Evolutionary conservation across 306 rosid species (phyloP).

Genomic region (Trichosanthes cucumerina): DNA sequence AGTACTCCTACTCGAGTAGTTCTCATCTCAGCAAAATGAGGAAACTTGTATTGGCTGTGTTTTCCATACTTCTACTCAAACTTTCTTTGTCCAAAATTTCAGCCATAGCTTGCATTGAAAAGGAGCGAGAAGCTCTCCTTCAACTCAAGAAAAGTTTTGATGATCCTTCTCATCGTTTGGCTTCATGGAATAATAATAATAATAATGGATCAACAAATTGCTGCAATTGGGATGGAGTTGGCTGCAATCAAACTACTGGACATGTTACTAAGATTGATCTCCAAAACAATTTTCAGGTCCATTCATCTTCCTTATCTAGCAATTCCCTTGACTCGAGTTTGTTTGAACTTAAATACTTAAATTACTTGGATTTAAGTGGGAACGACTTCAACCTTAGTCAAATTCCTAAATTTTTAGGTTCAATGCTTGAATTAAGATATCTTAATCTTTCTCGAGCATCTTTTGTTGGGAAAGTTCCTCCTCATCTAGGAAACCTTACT

Average conservation of each 20-base stretch:
- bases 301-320: background rate
- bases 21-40: background rate
- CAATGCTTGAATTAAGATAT: background rate
- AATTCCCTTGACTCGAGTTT: conserved; percentile 3
- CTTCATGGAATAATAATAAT: background rate
- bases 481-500: background rate
- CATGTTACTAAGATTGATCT: background rate
- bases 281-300: background rate
- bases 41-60: background rate
- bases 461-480: background rate
- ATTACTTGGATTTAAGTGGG: background rate
- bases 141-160: background rate
- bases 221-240: background rate
- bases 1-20: background rate
- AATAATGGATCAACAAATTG: background rate
- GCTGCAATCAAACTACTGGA: background rate
- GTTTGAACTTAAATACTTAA: background rate
- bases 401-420: background rate
- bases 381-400: background rate
- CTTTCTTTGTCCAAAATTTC: background rate
- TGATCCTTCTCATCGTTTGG: background rate
- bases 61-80: background rate
- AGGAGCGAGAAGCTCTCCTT: background rate
- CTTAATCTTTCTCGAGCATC: background rate
- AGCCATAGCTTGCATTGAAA: background rate